Evolutionary conservation across 345 rosid genomes (phyloP).

Genomic region (Eucalyptus shirleyi): DNA sequence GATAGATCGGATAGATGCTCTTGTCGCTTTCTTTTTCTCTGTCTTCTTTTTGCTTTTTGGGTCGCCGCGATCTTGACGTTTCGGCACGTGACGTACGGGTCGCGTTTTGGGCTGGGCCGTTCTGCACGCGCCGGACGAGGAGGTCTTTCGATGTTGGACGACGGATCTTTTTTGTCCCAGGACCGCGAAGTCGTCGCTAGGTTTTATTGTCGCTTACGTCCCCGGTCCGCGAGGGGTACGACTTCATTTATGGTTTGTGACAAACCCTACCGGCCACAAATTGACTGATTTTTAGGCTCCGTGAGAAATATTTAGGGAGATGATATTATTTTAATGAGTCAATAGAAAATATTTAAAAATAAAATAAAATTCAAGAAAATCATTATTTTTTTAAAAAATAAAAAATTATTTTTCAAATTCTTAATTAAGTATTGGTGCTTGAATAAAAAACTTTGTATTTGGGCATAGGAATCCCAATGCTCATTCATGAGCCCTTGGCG

Average conservation of each 20-base stretch:
- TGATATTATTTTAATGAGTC: too few relatives aligned
- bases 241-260: neutral
- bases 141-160: neutral
- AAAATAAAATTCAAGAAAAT: too few relatives aligned
- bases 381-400: too few relatives aligned
- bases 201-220: neutral
- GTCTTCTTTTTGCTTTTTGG: neutral
- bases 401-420: too few relatives aligned
- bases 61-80: neutral
- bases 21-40: neutral
- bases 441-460: rapidly evolving
- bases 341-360: too few relatives aligned
- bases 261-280: neutral
- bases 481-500: too few relatives aligned
- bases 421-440: too few relatives aligned
- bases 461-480: too few relatives aligned
- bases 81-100: neutral
- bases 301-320: neutral
- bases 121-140: neutral
- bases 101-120: neutral
- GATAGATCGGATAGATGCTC: neutral
- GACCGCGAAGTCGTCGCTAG: neutral
- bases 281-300: too few relatives aligned
- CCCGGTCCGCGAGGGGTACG: neutral
- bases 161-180: neutral